Percentiles rank a stretch among this genome's conserved stretches.
phyloP scores from a whole-genome alignment of 2,329 filamentous ascomycete species.

The Fusarium paranaense region DNA sequence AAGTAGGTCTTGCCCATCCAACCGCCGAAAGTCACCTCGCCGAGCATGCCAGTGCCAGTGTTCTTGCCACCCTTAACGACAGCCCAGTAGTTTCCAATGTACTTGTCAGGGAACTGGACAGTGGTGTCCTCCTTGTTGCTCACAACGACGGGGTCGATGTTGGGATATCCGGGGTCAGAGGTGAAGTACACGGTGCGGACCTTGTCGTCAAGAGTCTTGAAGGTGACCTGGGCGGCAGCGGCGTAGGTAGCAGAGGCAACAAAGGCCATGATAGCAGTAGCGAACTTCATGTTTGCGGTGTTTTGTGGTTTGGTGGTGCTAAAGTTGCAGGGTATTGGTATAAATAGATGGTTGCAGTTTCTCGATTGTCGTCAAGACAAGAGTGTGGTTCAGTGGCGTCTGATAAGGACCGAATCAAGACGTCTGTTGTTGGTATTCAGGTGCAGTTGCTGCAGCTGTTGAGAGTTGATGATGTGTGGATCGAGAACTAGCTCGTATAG shows the following conservation, averaged over 20 bases:
- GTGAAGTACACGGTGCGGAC: conserved; percentile 65
- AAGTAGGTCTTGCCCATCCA: conserved; percentile 64
- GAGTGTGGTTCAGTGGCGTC: conserved; percentile 27
- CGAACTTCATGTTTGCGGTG: conserved; percentile 66
- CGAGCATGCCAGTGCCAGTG: conserved; percentile 62
- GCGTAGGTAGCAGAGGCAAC: conserved; percentile 57
- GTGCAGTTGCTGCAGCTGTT: conserved; percentile 11
- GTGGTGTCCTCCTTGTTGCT: conserved; percentile 51
- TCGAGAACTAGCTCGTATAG: conserved; percentile 45
- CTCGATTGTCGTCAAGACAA: conserved; percentile 46
- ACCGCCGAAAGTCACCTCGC: conserved; percentile 63
- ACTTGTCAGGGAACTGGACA: conserved; percentile 57
- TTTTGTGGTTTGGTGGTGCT: conserved; percentile 11
- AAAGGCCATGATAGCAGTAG: conserved; percentile 57
- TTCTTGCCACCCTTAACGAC: conserved; percentile 58
- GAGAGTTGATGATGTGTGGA: conserved; percentile 14
- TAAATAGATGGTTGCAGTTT: conserved; percentile 11
- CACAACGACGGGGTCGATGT: conserved; percentile 55
- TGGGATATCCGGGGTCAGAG: conserved; percentile 51
- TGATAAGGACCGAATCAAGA: conserved; percentile 43
- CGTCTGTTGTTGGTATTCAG: conserved; percentile 24
- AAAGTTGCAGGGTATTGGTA: conserved; percentile 8
- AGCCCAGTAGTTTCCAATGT: conserved; percentile 65
- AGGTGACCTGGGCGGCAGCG: conserved; percentile 64
- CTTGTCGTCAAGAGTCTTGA: conserved; percentile 67